phyloP scores from a whole-genome alignment of 768 basidiomycete genomes.

The Leccinum disarticulatum region DNA sequence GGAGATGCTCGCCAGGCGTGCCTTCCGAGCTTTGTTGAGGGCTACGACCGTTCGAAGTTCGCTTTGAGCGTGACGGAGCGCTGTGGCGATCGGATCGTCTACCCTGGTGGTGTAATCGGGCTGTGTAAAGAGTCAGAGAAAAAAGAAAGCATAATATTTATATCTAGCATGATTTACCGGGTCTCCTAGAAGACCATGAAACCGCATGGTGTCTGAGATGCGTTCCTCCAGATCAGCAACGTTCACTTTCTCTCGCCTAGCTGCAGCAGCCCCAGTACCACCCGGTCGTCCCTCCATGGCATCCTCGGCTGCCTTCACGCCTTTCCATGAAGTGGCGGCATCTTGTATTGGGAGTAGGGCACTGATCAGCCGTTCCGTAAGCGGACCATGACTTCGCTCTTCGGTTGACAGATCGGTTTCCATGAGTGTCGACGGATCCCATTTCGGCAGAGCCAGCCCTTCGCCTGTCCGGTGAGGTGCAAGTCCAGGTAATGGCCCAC shows the following conservation, averaged over 20 bases:
- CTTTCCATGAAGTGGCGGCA: conserved; percentile 58
- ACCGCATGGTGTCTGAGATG: conserved; percentile 73
- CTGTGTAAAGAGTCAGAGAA: conserved; percentile 39
- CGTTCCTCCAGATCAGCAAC: conserved; percentile 78
- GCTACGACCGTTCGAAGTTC: conserved; percentile 75
- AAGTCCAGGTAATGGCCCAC: conserved; percentile 41
- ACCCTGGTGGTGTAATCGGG: conserved; percentile 76
- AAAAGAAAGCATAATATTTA: conserved; percentile 2
- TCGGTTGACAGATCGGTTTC: conserved; percentile 72
- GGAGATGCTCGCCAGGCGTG: conserved; percentile 70
- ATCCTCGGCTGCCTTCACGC: conserved; percentile 81
- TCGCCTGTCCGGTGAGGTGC: conserved; percentile 38
- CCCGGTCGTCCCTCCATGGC: conserved; percentile 83
- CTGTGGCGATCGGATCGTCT: conserved; percentile 92
- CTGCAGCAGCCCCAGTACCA: conserved; percentile 75
- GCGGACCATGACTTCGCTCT: conserved; percentile 79
- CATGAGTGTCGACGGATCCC: conserved; percentile 79
- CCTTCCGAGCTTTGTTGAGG: conserved; percentile 81
- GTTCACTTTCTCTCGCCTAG: conserved; percentile 71
- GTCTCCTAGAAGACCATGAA: conserved; percentile 66
- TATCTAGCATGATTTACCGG: conserved; percentile 52
- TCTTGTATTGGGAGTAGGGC: conserved; percentile 73
- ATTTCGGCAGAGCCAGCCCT: conserved; percentile 54
- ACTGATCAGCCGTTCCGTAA: conserved; percentile 83
- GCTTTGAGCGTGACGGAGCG: conserved; percentile 84